phyloP scores from a whole-genome alignment of 108 stramenopile species.

The Stephanodiscus triporus region DNA sequence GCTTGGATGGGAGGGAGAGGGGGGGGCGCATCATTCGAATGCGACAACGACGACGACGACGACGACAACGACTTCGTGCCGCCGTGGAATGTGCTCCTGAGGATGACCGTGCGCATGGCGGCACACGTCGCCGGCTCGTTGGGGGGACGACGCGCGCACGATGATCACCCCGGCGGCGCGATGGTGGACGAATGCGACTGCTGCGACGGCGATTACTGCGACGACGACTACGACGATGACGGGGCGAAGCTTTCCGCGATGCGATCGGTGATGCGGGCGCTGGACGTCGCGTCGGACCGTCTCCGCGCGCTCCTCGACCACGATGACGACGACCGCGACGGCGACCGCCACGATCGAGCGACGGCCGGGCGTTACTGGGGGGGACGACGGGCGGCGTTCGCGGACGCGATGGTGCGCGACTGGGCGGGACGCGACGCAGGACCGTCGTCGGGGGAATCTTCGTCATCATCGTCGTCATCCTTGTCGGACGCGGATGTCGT shows the following conservation, averaged over 20 bases:
- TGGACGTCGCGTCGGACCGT: too few species aligned
- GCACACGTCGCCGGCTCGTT: conserved; percentile 16
- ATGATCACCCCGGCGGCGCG: background rate
- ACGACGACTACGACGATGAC: background rate
- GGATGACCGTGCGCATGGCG: conserved; percentile 38
- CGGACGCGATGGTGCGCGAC: background rate
- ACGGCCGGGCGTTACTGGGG: too few species aligned
- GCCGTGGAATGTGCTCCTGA: conserved; percentile 46
- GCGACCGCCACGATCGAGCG: too few species aligned
- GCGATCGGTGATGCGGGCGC: too few species aligned
- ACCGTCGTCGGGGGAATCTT: too few species aligned
- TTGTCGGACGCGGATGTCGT: conserved; percentile 27
- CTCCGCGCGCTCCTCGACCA: too few species aligned
- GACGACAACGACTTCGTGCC: conserved; percentile 14
- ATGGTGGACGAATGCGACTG: too few species aligned
- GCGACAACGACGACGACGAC: background rate
- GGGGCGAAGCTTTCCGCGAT: too few species aligned
- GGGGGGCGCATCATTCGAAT: background rate
- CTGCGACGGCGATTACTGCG: background rate
- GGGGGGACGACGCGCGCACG: background rate
- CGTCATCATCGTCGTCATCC: conserved; percentile 23
- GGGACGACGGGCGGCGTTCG: background rate
- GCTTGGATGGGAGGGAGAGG: background rate
- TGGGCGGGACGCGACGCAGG: too few species aligned
- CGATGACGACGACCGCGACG: background rate